These are phyloP conservation scores for Nissolia schottii DNA, from an alignment of 306 rosid species.

Conservation along the genomic window DNA sequence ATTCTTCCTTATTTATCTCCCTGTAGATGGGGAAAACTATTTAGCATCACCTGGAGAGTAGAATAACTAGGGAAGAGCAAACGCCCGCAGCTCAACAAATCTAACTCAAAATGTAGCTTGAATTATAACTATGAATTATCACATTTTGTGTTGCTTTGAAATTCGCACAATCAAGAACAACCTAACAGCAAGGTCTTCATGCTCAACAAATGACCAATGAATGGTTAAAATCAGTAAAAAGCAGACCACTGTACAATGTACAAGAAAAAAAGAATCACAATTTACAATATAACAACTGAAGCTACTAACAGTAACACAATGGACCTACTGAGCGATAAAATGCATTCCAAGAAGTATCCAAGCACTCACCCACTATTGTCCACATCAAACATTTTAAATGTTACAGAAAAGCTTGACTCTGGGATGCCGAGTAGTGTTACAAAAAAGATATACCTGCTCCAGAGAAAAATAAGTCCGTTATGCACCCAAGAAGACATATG, in stretches of 20 bases:
- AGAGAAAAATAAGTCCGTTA: constrained; percentile 14
- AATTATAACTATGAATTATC: neutral
- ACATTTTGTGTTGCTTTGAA: neutral
- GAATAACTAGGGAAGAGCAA: neutral
- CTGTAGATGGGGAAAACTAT: constrained; percentile 28
- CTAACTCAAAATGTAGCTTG: constrained; percentile 10
- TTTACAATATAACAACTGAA: neutral
- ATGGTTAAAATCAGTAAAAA: neutral
- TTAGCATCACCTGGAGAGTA: neutral
- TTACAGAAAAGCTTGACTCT: constrained; percentile 68
- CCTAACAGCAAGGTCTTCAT: neutral
- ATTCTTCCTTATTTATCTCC: constrained; percentile 76
- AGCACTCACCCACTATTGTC: constrained; percentile 66
- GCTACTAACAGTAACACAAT: neutral
- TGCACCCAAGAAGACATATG: neutral
- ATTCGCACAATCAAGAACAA: neutral
- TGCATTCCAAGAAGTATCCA: constrained; percentile 13
- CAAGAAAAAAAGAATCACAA: neutral
- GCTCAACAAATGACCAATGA: neutral
- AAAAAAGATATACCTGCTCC: constrained; percentile 79
- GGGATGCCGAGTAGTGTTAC: constrained; percentile 88
- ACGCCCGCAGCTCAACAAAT: neutral
- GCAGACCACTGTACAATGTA: neutral
- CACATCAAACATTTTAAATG: constrained; percentile 82
- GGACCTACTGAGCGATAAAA: neutral